Evolutionary conservation across 75 land plant species (phyloP), one percentile per base, ranked within the genome.

Genomic region (Picea glauca): DNA sequence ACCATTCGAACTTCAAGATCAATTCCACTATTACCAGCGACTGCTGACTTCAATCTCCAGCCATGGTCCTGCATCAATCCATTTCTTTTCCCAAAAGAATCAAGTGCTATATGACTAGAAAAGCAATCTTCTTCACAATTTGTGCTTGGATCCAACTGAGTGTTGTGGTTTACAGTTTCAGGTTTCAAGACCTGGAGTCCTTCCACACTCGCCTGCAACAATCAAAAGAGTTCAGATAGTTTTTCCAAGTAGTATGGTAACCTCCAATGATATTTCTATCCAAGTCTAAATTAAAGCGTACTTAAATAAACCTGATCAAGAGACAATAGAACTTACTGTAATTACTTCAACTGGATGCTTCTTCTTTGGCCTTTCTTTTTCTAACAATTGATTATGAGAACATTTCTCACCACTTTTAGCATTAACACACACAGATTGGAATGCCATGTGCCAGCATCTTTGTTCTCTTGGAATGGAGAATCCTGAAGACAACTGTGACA

Each of bases 371-470:
- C 68, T 72, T 82, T 76, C 23, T 9, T 8, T 0, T 21, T 20
- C 5, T 78, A 62, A 67, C 78, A 31, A 43, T 80, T 33, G 76
- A 84, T 72, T 64, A 83, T 21, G 0, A n/a, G 74, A 70, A 43
- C 50, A 70, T 70, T 70, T 70, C 13, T 70, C 11, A 78, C 74
- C 82, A 58, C 88, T 87, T 78, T 85, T 83, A 60, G 93, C 98
- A 83, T 86, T 89, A 33, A 92, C 61, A 60, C 80, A 79, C 79
- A 94, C 60, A 80, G 88, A 91, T 75, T 79, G 85, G 70, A 98
- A 98, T 62, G 96, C 84, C 68, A 94, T 87, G 75, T 98, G 99
- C 99, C 99, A 98, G 78, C 91, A 91, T 78, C 83, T 91, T 57
- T 95, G 93, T 86, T 96, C 96, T 81, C 98, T 89, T 54, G 77